Evolutionary conservation across 177 flowering plant genomes (phyloP).

Genomic region (Vitis hybrid): DNA sequence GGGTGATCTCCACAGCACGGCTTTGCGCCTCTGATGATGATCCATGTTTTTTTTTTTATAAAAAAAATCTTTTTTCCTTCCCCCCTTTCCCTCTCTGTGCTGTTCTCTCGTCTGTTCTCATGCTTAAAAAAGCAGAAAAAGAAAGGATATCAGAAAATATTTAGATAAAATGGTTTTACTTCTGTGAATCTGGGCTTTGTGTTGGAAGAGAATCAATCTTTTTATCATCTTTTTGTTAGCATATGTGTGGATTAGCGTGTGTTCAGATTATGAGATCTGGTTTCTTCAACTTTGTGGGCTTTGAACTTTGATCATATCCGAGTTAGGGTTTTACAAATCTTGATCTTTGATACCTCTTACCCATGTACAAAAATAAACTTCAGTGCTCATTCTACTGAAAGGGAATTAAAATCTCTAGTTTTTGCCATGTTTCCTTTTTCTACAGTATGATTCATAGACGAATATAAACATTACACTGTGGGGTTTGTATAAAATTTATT

Average conservation of each 20-base stretch:
- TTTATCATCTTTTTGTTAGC: neutral
- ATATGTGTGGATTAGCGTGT: slow-evolving; percentile 2
- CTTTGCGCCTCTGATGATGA: slow-evolving; percentile 42
- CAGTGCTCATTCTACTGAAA: neutral
- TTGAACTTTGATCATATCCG: neutral
- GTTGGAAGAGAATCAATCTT: slow-evolving; percentile 1
- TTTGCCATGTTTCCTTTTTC: neutral
- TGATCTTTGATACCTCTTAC: neutral
- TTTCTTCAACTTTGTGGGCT: neutral
- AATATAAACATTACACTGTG: too few relatives aligned
- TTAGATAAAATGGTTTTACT: slow-evolving; percentile 18
- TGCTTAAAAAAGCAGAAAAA: slow-evolving; percentile 10
- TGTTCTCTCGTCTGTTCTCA: slow-evolving; percentile 2
- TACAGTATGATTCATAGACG: too few relatives aligned
- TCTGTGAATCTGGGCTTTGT: neutral
- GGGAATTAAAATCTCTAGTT: neutral
- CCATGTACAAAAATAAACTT: neutral
- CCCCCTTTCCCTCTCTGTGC: neutral
- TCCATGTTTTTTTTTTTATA: slow-evolving; percentile 4
- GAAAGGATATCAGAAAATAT: slow-evolving; percentile 1
- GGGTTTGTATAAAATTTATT: too few relatives aligned
- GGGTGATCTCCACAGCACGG: slow-evolving; percentile 39
- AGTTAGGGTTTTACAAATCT: neutral
- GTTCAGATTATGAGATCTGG: neutral
- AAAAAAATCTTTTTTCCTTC: neutral